phyloP scores from a whole-genome alignment of 768 basidiomycete species.

The Tulasnella sp. region DNA sequence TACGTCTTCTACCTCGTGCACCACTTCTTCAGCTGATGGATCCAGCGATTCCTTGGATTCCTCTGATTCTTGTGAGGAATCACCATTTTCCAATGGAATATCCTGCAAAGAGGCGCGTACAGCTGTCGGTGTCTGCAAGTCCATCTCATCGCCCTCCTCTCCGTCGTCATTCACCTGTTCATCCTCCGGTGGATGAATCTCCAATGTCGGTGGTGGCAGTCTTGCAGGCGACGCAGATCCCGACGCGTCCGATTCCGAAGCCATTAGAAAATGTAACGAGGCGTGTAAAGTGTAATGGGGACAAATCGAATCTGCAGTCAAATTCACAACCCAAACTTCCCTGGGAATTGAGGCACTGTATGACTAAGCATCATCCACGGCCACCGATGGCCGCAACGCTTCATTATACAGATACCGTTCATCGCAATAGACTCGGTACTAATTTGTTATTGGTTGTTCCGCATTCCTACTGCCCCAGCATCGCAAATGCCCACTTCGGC shows the following conservation, averaged over 20 bases:
- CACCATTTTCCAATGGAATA: background rate
- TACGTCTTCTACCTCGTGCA: background rate
- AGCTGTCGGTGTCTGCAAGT: slow-evolving; percentile 6
- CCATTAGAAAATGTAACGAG: background rate
- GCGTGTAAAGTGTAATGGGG: too few relatives aligned
- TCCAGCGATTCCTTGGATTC: background rate
- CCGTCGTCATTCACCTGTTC: too few relatives aligned
- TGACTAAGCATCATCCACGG: too few relatives aligned
- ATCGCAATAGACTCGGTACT: too few relatives aligned
- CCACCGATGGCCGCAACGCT: too few relatives aligned
- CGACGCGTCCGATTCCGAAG: background rate
- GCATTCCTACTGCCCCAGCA: too few relatives aligned
- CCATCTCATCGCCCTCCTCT: background rate
- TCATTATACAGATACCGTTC: too few relatives aligned
- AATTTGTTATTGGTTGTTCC: too few relatives aligned
- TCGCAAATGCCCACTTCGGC: too few relatives aligned
- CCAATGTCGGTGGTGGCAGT: slow-evolving; percentile 5
- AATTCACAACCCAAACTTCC: too few relatives aligned
- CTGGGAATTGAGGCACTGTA: too few relatives aligned
- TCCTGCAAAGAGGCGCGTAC: background rate
- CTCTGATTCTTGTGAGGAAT: background rate
- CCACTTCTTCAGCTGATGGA: background rate
- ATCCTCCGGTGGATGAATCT: slow-evolving; percentile 11
- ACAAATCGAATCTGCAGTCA: too few relatives aligned
- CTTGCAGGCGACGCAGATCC: background rate